These are phyloP conservation scores for Aspergillus ostianus DNA, from an alignment of 495 filamentous ascomycete species.

Conservation along the genomic window DNA sequence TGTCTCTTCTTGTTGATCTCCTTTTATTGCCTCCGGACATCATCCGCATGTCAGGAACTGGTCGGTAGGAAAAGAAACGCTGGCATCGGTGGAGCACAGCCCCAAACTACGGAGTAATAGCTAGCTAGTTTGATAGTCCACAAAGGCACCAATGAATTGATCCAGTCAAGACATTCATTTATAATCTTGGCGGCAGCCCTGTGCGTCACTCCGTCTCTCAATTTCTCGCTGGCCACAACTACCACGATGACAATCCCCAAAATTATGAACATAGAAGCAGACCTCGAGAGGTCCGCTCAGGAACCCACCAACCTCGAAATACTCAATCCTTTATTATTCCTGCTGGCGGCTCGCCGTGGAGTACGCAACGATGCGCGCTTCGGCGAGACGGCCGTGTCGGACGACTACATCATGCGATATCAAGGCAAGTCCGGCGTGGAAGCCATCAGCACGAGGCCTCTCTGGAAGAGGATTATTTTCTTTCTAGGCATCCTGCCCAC, in stretches of 20 bases:
- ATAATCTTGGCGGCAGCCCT: not conserved
- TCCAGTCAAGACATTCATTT: not conserved
- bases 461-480: not conserved
- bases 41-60: not conserved
- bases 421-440: not conserved
- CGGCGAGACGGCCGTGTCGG: not conserved
- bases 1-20: too few species aligned
- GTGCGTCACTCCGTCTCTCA: not conserved
- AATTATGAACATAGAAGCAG: conserved; percentile 1
- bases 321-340: not conserved
- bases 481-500: not conserved
- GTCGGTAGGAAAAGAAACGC: not conserved
- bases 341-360: not conserved
- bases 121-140: too few species aligned
- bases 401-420: not conserved
- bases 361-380: not conserved
- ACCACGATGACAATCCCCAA: not conserved
- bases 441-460: not conserved
- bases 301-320: not conserved
- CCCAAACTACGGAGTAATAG: not conserved
- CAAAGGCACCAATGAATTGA: not conserved
- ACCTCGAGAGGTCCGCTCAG: not conserved
- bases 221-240: not conserved
- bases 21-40: too few species aligned
- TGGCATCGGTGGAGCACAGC: not conserved